These are phyloP conservation scores for Cutaneotrichosporon mucoides DNA, from an alignment of 1,284 basidiomycete genomes.

Conservation along the genomic window DNA sequence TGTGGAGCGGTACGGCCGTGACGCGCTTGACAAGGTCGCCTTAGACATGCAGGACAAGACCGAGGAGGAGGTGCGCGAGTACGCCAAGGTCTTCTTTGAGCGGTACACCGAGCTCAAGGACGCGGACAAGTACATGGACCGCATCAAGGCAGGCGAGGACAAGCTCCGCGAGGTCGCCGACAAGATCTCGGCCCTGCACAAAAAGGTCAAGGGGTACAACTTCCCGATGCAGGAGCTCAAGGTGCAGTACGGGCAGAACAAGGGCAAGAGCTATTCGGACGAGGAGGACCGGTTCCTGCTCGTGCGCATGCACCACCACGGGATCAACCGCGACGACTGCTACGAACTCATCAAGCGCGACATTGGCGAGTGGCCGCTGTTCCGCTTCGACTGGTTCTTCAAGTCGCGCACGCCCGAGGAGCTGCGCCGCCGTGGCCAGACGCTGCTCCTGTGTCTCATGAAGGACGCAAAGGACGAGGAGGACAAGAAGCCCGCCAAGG, in stretches of 20 bases:
- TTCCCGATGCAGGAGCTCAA: conserved; percentile 94
- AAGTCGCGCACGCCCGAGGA: conserved; percentile 91
- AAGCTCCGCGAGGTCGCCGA: conserved; percentile 60
- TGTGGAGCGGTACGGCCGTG: conserved; percentile 80
- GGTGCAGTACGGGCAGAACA: conserved; percentile 88
- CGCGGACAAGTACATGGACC: conserved; percentile 71
- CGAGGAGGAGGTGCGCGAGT: conserved; percentile 71
- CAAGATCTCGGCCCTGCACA: conserved; percentile 79
- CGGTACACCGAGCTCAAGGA: conserved; percentile 84
- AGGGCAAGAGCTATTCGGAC: conserved; percentile 92
- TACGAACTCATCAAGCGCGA: conserved; percentile 96
- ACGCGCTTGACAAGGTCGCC: conserved; percentile 64
- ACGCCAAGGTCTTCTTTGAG: conserved; percentile 83
- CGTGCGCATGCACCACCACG: conserved; percentile 86
- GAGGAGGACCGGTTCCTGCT: conserved; percentile 96
- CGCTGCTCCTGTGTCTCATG: conserved; percentile 82
- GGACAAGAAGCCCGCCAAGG: conserved; percentile 50
- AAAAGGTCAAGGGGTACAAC: conserved; percentile 74
- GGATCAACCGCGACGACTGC: conserved; percentile 84
- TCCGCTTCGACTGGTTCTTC: conserved; percentile 99
- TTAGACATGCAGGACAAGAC: conserved; percentile 84
- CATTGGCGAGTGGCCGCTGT: conserved; percentile 92
- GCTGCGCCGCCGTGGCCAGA: conserved; percentile 82
- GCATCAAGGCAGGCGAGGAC: conserved; percentile 76
- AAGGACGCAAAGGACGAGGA: conserved; percentile 61